phyloP scores from a whole-genome alignment of 129 eudicot genomes.

The Pseudognaphalium luteoalbum region DNA sequence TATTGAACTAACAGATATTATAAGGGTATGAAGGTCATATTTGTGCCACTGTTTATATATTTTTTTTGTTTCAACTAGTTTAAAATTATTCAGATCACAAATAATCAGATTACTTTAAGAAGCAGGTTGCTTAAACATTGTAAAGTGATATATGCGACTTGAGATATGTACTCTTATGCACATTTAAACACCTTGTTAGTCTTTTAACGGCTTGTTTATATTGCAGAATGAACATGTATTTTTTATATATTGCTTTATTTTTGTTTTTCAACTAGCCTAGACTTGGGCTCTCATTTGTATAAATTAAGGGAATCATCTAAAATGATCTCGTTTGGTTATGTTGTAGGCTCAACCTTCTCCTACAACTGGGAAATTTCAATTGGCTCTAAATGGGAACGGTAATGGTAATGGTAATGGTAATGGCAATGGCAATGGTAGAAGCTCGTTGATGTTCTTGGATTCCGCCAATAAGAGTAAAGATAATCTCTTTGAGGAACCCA shows the following conservation, averaged over 20 bases:
- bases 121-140: too few relatives aligned
- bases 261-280: not conserved
- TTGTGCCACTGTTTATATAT: too few relatives aligned
- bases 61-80: too few relatives aligned
- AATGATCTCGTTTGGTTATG: constrained; percentile 1
- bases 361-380: constrained; percentile 72
- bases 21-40: not conserved
- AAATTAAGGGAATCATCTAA: not conserved
- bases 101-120: too few relatives aligned
- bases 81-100: too few relatives aligned
- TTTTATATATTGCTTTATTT: not conserved
- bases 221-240: not conserved
- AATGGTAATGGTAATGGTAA: constrained; percentile 28
- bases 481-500: constrained; percentile 42
- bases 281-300: not conserved
- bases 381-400: constrained; percentile 39
- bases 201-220: not conserved
- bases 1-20: not conserved
- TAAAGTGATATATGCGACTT: too few relatives aligned
- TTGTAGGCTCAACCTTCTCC: constrained; percentile 86
- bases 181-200: not conserved
- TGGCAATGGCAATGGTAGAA: constrained; percentile 28
- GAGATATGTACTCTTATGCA: too few relatives aligned
- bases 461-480: constrained; percentile 53
- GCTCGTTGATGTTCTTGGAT: constrained; percentile 41